Conservation (phyloP, 805 yeast genomes). For the Saturnispora quitensis region DNA sequence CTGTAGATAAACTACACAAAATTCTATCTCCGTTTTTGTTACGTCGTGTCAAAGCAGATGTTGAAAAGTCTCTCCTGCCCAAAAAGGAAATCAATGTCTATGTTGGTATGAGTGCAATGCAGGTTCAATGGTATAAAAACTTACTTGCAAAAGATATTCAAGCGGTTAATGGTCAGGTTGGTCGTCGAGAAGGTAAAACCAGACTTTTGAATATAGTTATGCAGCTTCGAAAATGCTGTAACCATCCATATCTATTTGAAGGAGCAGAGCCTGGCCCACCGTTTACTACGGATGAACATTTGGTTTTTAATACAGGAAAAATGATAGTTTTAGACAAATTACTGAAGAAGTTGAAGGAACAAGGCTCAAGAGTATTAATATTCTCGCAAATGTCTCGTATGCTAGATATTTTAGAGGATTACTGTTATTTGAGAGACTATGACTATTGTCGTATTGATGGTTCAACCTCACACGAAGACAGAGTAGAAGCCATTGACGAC, state of each 20-base stretch:
- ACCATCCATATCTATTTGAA: constrained; percentile 76
- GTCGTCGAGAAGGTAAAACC: constrained; percentile 67
- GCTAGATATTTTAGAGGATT: constrained; percentile 74
- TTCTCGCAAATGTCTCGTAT: constrained; percentile 81
- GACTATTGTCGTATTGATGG: constrained; percentile 79
- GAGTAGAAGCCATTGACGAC: constrained; percentile 69
- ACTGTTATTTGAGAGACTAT: constrained; percentile 59
- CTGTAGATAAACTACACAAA: constrained; percentile 61
- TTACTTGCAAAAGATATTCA: constrained; percentile 72
- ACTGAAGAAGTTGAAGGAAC: constrained; percentile 48
- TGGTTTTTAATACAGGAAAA: constrained; percentile 64
- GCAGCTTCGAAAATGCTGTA: constrained; percentile 80
- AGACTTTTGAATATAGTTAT: constrained; percentile 69
- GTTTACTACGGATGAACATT: constrained; percentile 75
- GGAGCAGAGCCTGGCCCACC: constrained; percentile 93
- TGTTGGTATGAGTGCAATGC: constrained; percentile 73
- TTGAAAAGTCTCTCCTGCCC: constrained; percentile 70
- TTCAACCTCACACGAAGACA: constrained; percentile 68
- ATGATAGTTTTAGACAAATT: constrained; percentile 63
- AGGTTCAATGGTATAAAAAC: constrained; percentile 66
- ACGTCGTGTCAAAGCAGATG: constrained; percentile 71
- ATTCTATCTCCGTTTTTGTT: constrained; percentile 67
- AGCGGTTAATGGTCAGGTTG: constrained; percentile 77
- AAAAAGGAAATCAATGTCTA: constrained; percentile 68
- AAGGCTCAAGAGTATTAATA: constrained; percentile 70